Base-by-base conservation (phyloP, 805 yeast genomes). In the Kodamaea hsintzibuensis region DNA sequence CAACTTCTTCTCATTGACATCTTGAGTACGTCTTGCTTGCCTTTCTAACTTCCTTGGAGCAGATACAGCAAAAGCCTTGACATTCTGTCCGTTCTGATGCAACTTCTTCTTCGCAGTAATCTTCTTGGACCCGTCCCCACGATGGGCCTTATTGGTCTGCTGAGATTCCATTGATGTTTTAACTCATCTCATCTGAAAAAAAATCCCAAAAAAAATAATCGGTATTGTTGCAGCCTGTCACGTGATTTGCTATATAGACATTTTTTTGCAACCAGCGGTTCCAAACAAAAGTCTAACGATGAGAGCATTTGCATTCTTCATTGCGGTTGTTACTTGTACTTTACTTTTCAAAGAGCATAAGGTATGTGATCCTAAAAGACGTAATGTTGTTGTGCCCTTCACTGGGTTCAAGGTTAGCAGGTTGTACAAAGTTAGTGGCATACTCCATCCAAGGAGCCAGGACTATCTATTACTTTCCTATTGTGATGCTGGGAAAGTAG, bases 31-130 rank as follows among this genome's bases (percentile, higher is more conserved):
- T 65, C 83, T 82, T 58, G 97, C 96, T 79, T 82, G 85, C 57
- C 88, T 81, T 61, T 89, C 91, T 69, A 92, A 78, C 69, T 90
- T 91, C 14, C 95, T 86, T 1, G 98, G 98, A 16, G 79, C 79
- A 42, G 69, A 64, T 16, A 75, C 77, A 5, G 79, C 79, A 62
- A 76, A 76, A 2, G 80, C 80, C 58, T 76, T 76, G 19, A 65
- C 70, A 57, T 76, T 76, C 51, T 70, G 75, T 19, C 98, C 98
- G 67, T 90, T 91, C 48, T 89, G 85, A 62, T 90, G 97, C 58
- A 91, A 77, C 76, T 91, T 90, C 80, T 89, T 85, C 78, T 91
- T 92, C 48, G 91, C 89, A 1, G 91, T 77, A 38, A 79, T 80
- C 56, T 66, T 72, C 47, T 62, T 66, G 44, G 72, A 61, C 30